Evolutionary conservation across 1,139 yeast genomes (phyloP), one percentile per base, ranked within the genome.

Genomic region (Insectozyma bohioensis): DNA sequence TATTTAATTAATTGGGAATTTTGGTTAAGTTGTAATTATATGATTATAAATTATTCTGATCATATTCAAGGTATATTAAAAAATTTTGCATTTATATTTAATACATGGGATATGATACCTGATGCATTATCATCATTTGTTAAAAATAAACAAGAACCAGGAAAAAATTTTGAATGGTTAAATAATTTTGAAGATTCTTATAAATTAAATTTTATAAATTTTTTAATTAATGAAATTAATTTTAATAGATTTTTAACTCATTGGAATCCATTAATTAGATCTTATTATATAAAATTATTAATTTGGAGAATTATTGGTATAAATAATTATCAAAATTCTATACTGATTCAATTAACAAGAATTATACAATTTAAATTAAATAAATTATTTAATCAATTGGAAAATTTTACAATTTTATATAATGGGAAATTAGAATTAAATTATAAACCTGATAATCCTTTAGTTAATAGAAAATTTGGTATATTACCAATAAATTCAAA

Each of bases 81-180:
- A 40, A 77, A 78, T 13, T 54, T 85, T 29, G 76, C 90, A 3
- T 72, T 81, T 40, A 54, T 86, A 36, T 85, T 80, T 59, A 83
- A 85, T 51, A 56, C 80, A 3, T 86, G 95, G 95, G 83, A 79
- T 31, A 59, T 68, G 45, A 65, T 86, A n/a, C 92, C 95, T 6
- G 62, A 52, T 32, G 29, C 44, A 4, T 43, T 49, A 26, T 35
- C 49, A 1, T 43, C 32, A 21, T 39, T 25, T 23, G 36, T 25
- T 22, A 32, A 20, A 20, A 20, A 17, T 7, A 12, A 21, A 24
- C 20, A n/a, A 26, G 18, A 15, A 12, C 15, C 5, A 14, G 30
- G 23, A 12, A 12, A 34, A 21, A 18, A 18, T 16, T 28, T 15
- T 11, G 42, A 40, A 11, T 71, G 79, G 77, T 41, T 65, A 8